A percentile compares a stretch with the other conserved stretches of the same genome.
Evolutionary conservation across 2,329 filamentous ascomycete species (phyloP).

Genomic region (Knoxdaviesia proteae): DNA sequence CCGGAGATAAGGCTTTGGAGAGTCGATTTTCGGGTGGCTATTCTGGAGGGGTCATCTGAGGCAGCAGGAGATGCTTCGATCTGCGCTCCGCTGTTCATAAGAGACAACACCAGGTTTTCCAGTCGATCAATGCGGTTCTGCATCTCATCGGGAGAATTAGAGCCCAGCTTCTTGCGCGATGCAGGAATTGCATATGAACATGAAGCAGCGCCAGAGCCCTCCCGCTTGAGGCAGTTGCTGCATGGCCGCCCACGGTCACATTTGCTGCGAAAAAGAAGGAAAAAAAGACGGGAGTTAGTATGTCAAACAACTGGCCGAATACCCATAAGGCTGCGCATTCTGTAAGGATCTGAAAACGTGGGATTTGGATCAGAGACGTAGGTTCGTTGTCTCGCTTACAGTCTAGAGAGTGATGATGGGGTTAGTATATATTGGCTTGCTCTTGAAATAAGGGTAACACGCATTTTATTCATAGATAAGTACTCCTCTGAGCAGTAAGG

Average conservation of each 20-base stretch:
- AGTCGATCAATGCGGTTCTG: slow-evolving; percentile 93
- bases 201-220: slow-evolving; percentile 57
- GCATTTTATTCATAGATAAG: no score
- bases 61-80: slow-evolving; percentile 19
- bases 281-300: slow-evolving; percentile 1
- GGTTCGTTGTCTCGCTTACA: slow-evolving; percentile 8
- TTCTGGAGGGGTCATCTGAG: no score
- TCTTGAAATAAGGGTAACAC: no score
- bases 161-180: slow-evolving; percentile 49
- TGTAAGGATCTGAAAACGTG: no score
- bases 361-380: no score
- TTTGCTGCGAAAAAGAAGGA: slow-evolving; percentile 41
- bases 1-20: no score
- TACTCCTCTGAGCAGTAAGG: not conserved
- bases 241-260: slow-evolving; percentile 83
- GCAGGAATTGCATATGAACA: slow-evolving; percentile 66
- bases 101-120: slow-evolving; percentile 72
- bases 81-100: slow-evolving; percentile 70
- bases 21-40: no score
- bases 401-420: slow-evolving; percentile 6
- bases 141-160: slow-evolving; percentile 72
- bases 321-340: no score
- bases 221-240: slow-evolving; percentile 84
- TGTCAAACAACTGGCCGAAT: no score
- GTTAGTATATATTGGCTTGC: slow-evolving; percentile 12